Evolutionary conservation across 768 basidiomycete genomes (phyloP).

Genomic region (Rhodotorula kratochvilovae): DNA sequence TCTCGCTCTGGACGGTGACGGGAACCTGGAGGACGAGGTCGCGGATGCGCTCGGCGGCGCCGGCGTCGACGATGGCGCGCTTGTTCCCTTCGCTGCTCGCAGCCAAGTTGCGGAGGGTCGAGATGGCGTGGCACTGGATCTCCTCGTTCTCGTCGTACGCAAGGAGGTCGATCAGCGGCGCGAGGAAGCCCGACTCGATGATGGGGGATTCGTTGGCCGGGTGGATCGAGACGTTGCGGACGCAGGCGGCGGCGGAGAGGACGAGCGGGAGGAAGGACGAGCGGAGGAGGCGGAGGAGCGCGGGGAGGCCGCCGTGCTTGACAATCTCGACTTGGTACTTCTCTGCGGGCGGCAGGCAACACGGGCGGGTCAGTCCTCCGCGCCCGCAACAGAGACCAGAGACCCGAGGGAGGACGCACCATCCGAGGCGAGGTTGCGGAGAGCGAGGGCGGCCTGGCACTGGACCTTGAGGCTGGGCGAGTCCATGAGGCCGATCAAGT

Average conservation of each 20-base stretch:
- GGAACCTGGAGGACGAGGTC: slow-evolving; percentile 92
- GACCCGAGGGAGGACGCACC: slow-evolving; percentile 66
- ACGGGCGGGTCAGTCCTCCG: too few species aligned
- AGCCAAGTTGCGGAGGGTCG: slow-evolving; percentile 90
- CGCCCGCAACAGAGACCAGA: too few species aligned
- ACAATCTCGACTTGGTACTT: slow-evolving; percentile 99
- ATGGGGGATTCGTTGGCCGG: slow-evolving; percentile 98
- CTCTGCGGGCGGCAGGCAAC: slow-evolving; percentile 62
- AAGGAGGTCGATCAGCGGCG: slow-evolving; percentile 88
- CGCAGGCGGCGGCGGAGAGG: slow-evolving; percentile 94
- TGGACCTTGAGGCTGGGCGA: slow-evolving; percentile 96
- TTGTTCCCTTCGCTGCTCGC: slow-evolving; percentile 98
- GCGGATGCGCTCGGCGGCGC: slow-evolving; percentile 93
- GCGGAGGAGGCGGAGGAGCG: slow-evolving; percentile 86
- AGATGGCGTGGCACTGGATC: slow-evolving; percentile 98
- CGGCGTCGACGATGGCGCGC: slow-evolving; percentile 93
- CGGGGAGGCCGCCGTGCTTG: slow-evolving; percentile 83
- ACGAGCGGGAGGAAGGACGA: slow-evolving; percentile 97
- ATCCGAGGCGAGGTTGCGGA: slow-evolving; percentile 94
- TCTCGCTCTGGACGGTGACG: slow-evolving; percentile 95
- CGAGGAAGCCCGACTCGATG: slow-evolving; percentile 95
- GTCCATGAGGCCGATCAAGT: slow-evolving; percentile 92
- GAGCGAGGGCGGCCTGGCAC: slow-evolving; percentile 92
- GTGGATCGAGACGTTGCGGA: slow-evolving; percentile 98
- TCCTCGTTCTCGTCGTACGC: slow-evolving; percentile 99